These are phyloP conservation scores for Ceratocystis papillata DNA, from an alignment of 2,329 filamentous ascomycete species.

Conservation along the genomic window DNA sequence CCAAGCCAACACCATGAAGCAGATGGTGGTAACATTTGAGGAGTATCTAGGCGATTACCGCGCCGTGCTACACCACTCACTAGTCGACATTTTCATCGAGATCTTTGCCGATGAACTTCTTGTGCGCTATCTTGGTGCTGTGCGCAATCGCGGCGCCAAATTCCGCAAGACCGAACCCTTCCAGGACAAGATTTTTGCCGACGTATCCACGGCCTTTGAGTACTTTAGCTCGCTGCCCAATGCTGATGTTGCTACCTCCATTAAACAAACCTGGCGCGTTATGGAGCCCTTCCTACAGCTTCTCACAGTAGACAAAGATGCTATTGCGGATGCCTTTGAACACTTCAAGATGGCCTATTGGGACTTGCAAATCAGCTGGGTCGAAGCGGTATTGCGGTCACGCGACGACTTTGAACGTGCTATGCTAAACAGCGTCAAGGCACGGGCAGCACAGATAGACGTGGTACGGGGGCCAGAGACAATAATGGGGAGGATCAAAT, in stretches of 20 bases:
- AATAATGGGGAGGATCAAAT: conserved; percentile 89
- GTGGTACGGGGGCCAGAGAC: conserved; percentile 76
- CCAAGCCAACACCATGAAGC: conserved; percentile 71
- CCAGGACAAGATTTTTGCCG: conserved; percentile 86
- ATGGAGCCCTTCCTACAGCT: conserved; percentile 74
- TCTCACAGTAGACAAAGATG: conserved; percentile 63
- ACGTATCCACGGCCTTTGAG: conserved; percentile 79
- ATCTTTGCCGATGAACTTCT: conserved; percentile 88
- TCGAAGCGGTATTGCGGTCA: conserved; percentile 76
- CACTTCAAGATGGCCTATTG: conserved; percentile 78
- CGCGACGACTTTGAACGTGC: conserved; percentile 88
- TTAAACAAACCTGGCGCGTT: conserved; percentile 88
- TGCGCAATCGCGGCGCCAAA: conserved; percentile 82
- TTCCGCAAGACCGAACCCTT: conserved; percentile 81
- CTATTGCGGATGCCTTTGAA: conserved; percentile 67
- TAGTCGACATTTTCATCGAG: conserved; percentile 85
- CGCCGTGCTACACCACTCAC: conserved; percentile 69
- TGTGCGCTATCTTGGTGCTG: conserved; percentile 67
- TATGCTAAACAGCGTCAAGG: conserved; percentile 82
- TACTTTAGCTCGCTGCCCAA: conserved; percentile 69
- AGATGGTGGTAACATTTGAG: conserved; percentile 88
- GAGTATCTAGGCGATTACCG: conserved; percentile 89
- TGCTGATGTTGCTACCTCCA: conserved; percentile 55
- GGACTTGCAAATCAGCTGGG: conserved; percentile 91
- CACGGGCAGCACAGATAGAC: conserved; percentile 72